Conservation (phyloP, 345 rosid genomes). For the Hypericum perforatum region DNA sequence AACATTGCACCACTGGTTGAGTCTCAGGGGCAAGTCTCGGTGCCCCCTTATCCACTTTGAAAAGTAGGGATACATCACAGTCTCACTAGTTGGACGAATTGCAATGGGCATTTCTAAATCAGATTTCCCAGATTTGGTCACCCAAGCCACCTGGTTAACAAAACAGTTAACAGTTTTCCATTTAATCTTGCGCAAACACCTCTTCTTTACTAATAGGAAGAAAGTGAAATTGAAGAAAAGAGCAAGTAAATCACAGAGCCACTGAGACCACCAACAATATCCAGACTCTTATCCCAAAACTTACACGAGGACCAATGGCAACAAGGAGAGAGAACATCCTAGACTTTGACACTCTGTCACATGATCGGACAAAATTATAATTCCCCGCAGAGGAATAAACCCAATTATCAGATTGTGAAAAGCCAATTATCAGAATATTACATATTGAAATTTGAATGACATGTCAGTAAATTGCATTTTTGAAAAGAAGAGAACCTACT, state of each 20-base stretch:
- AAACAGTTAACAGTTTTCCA: slow-evolving; percentile 5
- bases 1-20: slow-evolving; percentile 99
- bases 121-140: slow-evolving; percentile 81
- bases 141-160: slow-evolving; percentile 82
- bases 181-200: neutral
- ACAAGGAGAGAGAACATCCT: no score
- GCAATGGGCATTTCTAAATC: slow-evolving; percentile 91
- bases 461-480: neutral
- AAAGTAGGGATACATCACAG: slow-evolving; percentile 94
- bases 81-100: slow-evolving; percentile 96
- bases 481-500: neutral
- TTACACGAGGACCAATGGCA: no score
- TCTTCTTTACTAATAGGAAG: neutral
- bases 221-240: no score
- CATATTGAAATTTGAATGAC: no score
- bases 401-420: no score
- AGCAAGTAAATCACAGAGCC: no score
- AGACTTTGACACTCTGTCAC: no score
- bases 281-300: no score
- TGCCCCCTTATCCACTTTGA: slow-evolving; percentile 99
- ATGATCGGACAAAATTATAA: no score
- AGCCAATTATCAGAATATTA: no score
- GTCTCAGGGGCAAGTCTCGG: slow-evolving; percentile 90
- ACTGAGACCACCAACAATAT: no score
- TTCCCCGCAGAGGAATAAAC: no score